Base-by-base conservation (phyloP, 306 rosid species). In the Oemleria cerasiformis region DNA sequence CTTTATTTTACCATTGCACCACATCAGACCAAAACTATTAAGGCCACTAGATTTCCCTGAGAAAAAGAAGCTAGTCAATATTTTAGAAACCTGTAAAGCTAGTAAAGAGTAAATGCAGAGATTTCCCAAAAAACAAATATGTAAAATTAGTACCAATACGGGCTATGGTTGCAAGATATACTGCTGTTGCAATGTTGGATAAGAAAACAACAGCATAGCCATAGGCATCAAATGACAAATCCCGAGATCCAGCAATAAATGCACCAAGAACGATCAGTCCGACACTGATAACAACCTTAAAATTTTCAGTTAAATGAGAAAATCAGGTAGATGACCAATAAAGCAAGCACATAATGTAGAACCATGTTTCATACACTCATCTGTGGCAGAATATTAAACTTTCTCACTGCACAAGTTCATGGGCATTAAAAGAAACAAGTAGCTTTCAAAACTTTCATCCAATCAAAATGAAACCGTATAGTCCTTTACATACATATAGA, bases 1-100 rank as follows among this genome's bases (percentile, higher is more conserved):
- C 51, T 54, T 68, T 68, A 62, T 69, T 84, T 78, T 80, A 91
- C 97, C 97, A 16, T 94, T 94, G 90, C 96, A 94, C 98, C 98
- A 94, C 98, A 94, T 94, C 68, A 94, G 98, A 78, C 97, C 97
- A 86, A 88, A 94, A 90, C 98, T 94, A 80, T 87, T 94, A 59
- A 94, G 94, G 64, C 98, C 98, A 78, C 97, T 88, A 64, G 97
- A 86, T 88, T 91, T 94, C 76, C 97, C 98, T 91, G 89, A 45
- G 55, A 83, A 73, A 65, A 70, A 80, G 38, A 58, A 80, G 60
- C 49, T 45, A 59, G 49, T 63, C 39, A 23, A 79, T 66, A 50
- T 42, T 38, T 72, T 50, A 79, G 77, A 81, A 48, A 74, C 19
- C 73, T 70, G 71, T 70, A 20, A 60, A 47, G 42, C 75, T 70